These are phyloP conservation scores for Cytauxzoon felis DNA, from an alignment of 169 alveolate genomes.

Conservation along the genomic window DNA sequence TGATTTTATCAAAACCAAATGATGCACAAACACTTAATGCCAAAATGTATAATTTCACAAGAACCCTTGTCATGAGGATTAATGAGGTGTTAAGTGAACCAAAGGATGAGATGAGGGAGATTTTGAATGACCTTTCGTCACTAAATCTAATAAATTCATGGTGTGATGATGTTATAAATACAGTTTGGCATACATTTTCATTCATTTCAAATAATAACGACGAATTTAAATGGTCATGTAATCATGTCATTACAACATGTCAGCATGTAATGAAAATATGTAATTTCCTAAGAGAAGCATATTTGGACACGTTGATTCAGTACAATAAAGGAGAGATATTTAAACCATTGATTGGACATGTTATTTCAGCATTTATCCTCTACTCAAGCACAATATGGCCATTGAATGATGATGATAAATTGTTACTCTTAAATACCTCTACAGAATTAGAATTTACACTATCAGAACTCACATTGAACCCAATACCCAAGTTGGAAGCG, in stretches of 20 bases:
- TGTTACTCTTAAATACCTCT: constrained; percentile 19
- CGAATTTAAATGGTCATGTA: constrained; percentile 44
- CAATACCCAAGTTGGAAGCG: constrained; percentile 40
- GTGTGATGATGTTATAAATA: constrained; percentile 52
- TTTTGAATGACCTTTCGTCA: no score
- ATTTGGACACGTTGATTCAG: constrained; percentile 39
- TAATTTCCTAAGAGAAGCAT: constrained; percentile 48
- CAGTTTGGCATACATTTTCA: constrained; percentile 58
- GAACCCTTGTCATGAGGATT: constrained; percentile 16
- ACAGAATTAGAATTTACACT: constrained; percentile 61
- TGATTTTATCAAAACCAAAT: constrained; percentile 38
- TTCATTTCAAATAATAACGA: constrained; percentile 30
- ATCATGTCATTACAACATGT: constrained; percentile 48
- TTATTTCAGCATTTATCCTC: constrained; percentile 35
- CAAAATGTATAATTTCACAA: constrained; percentile 2
- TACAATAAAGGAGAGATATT: background rate
- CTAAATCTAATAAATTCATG: constrained; percentile 5
- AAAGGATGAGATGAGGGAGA: constrained; percentile 9
- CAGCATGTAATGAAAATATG: constrained; percentile 45
- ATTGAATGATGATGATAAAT: constrained; percentile 47
- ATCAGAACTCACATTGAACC: constrained; percentile 34
- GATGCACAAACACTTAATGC: constrained; percentile 42
- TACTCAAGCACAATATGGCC: constrained; percentile 60
- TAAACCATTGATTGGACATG: constrained; percentile 12
- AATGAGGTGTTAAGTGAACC: constrained; percentile 20